Conservation (phyloP, 352 stramenopile genomes). For the Nothophytophthora sp. region DNA sequence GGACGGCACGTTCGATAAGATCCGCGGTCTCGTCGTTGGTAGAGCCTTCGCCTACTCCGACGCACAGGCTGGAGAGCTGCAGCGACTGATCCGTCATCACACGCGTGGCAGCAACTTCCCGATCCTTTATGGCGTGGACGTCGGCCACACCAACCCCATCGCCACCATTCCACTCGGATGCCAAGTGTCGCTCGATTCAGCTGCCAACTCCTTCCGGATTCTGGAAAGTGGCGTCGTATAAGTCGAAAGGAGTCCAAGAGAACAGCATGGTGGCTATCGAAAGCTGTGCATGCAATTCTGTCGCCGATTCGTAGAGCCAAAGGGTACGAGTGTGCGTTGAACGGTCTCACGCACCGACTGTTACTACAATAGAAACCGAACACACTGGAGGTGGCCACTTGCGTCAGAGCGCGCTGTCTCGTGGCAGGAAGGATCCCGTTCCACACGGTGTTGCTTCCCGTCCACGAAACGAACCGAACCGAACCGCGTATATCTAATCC, state of each 20-base stretch:
- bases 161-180: slow-evolving; percentile 53
- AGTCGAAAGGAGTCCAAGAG: background rate
- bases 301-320: too few relatives aligned
- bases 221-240: slow-evolving; percentile 36
- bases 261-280: background rate
- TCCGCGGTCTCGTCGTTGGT: slow-evolving; percentile 53
- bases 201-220: slow-evolving; percentile 28
- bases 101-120: slow-evolving; percentile 47
- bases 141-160: slow-evolving; percentile 60
- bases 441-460: too few relatives aligned
- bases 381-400: too few relatives aligned
- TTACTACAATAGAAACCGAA: too few relatives aligned
- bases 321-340: too few relatives aligned
- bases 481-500: too few relatives aligned
- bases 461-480: too few relatives aligned
- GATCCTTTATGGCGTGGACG: slow-evolving; percentile 62
- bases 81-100: slow-evolving; percentile 53
- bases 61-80: slow-evolving; percentile 40
- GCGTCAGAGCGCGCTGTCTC: too few relatives aligned
- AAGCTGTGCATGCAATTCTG: background rate
- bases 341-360: too few relatives aligned
- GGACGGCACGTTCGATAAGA: slow-evolving; percentile 52
- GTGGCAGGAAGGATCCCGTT: too few relatives aligned
- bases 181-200: slow-evolving; percentile 38
- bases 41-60: slow-evolving; percentile 44